Evolutionary conservation across 352 stramenopile genomes (phyloP).

Genomic region (Globisporangium radiosum): DNA sequence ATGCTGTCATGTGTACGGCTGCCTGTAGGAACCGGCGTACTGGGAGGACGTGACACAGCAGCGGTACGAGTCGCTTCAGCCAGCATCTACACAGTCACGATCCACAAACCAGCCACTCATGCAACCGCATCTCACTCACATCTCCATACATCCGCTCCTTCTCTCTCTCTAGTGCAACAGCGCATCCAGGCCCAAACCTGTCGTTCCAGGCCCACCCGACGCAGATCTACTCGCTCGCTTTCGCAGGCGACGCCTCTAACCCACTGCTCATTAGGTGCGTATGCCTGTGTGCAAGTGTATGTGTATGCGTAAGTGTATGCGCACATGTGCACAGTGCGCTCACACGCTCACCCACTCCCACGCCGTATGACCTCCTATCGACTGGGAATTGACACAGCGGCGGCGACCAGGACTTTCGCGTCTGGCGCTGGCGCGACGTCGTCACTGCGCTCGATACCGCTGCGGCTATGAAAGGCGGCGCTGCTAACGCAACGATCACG

Average conservation of each 20-base stretch:
- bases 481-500: constrained; percentile 11
- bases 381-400: constrained; percentile 31
- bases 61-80: too few species aligned
- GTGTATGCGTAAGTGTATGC: too few species aligned
- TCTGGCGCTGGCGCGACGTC: constrained; percentile 73
- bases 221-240: constrained; percentile 70
- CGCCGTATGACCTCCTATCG: too few species aligned
- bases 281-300: too few species aligned
- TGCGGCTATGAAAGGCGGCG: too few species aligned
- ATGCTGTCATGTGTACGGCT: background rate
- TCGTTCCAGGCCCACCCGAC: constrained; percentile 63
- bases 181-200: constrained; percentile 39
- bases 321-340: too few species aligned
- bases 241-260: constrained; percentile 44
- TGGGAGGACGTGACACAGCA: constrained; percentile 38
- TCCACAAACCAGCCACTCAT: too few species aligned
- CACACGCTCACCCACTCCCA: too few species aligned
- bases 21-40: constrained; percentile 21
- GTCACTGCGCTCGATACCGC: constrained; percentile 26
- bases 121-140: too few species aligned
- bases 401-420: constrained; percentile 70
- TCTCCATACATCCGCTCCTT: background rate
- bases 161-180: constrained; percentile 30
- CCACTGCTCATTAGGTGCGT: constrained; percentile 58
- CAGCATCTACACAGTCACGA: too few species aligned